A percentile compares a stretch with the other conserved stretches of the same genome.
These are phyloP conservation scores for Sechiopsis laciniata DNA, from an alignment of 306 rosid genomes.

Conservation along the genomic window DNA sequence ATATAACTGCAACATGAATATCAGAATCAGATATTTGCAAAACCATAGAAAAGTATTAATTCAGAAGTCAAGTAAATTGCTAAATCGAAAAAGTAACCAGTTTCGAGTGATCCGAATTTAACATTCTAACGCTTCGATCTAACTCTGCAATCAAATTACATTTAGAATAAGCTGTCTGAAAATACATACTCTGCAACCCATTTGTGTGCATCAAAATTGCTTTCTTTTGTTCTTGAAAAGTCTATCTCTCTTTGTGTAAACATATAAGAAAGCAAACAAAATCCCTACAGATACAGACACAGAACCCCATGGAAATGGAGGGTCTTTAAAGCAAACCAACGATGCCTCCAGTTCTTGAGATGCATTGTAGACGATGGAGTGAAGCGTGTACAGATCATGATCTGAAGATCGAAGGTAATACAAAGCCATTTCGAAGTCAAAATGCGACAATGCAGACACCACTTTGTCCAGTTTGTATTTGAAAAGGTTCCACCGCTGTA, in stretches of 20 bases:
- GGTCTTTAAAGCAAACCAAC: conserved; percentile 84
- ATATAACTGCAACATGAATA: neutral
- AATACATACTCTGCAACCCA: conserved; percentile 42
- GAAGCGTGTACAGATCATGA: conserved; percentile 81
- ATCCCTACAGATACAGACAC: conserved; percentile 39
- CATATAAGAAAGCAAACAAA: conserved; percentile 55
- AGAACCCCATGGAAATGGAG: conserved; percentile 75
- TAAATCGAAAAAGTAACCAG: conserved; percentile 24
- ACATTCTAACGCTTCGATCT: conserved; percentile 31
- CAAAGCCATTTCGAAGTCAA: conserved; percentile 81
- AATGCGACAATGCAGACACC: conserved; percentile 72
- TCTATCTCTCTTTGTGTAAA: conserved; percentile 52
- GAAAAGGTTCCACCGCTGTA: conserved; percentile 80
- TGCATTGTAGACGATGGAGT: conserved; percentile 67
- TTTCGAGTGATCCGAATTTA: conserved; percentile 31
- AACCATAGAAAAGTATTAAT: neutral
- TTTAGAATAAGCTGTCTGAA: conserved; percentile 35
- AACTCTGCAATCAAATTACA: conserved; percentile 50
- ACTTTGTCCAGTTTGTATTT: conserved; percentile 86
- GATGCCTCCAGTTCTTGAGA: conserved; percentile 83
- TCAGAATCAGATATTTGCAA: neutral
- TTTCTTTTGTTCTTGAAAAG: conserved; percentile 81
- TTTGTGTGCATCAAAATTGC: conserved; percentile 59
- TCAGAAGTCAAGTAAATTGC: conserved; percentile 20
- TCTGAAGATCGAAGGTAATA: conserved; percentile 74